These are phyloP conservation scores for Pythium grandisporangium DNA, from an alignment of 352 stramenopile genomes.

Conservation along the genomic window DNA sequence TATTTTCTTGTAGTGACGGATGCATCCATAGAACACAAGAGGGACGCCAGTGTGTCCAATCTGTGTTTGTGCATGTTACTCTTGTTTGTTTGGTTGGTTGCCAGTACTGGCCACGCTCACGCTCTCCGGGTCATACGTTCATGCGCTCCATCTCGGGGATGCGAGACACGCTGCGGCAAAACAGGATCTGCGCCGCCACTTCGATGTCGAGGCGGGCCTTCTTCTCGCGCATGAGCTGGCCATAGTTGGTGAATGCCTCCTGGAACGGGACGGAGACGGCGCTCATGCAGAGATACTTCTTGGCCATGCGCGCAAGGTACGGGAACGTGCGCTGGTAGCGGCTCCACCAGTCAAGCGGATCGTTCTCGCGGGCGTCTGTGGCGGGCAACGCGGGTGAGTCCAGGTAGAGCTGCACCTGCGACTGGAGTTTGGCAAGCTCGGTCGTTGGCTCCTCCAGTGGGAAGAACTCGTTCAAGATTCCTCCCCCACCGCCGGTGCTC, in stretches of 20 bases:
- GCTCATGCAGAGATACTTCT: constrained; percentile 72
- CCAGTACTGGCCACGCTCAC: too few relatives aligned
- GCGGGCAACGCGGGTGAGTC: constrained; percentile 53
- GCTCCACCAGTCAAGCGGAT: constrained; percentile 80
- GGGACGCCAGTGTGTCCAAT: too few relatives aligned
- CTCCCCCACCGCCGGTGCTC: constrained; percentile 4
- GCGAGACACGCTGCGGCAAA: constrained; percentile 64
- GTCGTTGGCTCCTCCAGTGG: constrained; percentile 37
- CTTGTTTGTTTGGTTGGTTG: too few relatives aligned
- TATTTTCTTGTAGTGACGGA: too few relatives aligned
- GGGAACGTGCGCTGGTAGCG: constrained; percentile 63
- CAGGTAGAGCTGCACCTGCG: constrained; percentile 62
- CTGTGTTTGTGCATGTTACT: too few relatives aligned
- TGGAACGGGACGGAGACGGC: constrained; percentile 65
- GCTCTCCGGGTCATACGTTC: constrained; percentile 53
- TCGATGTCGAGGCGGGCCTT: constrained; percentile 70
- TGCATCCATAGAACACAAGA: too few relatives aligned
- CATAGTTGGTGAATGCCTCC: constrained; percentile 73
- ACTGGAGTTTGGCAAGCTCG: constrained; percentile 49
- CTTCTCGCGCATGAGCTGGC: constrained; percentile 70
- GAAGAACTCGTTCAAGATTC: constrained; percentile 54
- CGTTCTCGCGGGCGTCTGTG: constrained; percentile 60
- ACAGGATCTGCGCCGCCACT: constrained; percentile 68
- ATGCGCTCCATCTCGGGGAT: constrained; percentile 83
- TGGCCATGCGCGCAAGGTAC: constrained; percentile 54